These are phyloP conservation scores for Pachyrhizus erosus DNA, from an alignment of 306 rosid genomes.

Conservation along the genomic window DNA sequence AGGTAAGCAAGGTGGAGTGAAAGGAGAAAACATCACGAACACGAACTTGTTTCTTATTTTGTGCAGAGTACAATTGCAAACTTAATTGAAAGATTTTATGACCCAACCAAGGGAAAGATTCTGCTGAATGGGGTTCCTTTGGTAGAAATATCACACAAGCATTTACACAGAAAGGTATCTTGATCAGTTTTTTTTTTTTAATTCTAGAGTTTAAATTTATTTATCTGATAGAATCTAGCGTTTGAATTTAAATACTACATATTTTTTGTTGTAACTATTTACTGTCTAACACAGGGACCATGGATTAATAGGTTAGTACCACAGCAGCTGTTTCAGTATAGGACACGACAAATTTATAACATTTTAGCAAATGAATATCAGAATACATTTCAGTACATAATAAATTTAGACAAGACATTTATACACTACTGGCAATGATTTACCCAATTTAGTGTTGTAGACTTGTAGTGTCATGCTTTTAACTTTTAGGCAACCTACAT, in stretches of 20 bases:
- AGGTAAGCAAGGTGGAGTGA: constrained; percentile 13
- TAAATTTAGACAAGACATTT: neutral
- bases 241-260: constrained; percentile 11
- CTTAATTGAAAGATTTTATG: constrained; percentile 88
- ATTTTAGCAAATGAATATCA: neutral
- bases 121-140: constrained; percentile 75
- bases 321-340: constrained; percentile 13
- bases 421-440: neutral
- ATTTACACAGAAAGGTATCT: constrained; percentile 79
- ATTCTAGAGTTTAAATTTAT: neutral
- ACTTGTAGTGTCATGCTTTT: neutral
- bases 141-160: constrained; percentile 75
- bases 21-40: constrained; percentile 2
- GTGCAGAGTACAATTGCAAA: constrained; percentile 92
- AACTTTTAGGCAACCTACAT: neutral
- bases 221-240: too few relatives aligned
- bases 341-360: neutral
- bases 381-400: neutral
- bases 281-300: neutral
- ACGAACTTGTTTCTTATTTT: constrained; percentile 29
- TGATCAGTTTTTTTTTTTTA: neutral
- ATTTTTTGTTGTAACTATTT: constrained; percentile 2
- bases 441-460: constrained; percentile 8
- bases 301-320: constrained; percentile 20
- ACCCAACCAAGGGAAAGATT: constrained; percentile 78